Evolutionary conservation across 441 rosid genomes (phyloP).

Genomic region (Raphanus hybrid): DNA sequence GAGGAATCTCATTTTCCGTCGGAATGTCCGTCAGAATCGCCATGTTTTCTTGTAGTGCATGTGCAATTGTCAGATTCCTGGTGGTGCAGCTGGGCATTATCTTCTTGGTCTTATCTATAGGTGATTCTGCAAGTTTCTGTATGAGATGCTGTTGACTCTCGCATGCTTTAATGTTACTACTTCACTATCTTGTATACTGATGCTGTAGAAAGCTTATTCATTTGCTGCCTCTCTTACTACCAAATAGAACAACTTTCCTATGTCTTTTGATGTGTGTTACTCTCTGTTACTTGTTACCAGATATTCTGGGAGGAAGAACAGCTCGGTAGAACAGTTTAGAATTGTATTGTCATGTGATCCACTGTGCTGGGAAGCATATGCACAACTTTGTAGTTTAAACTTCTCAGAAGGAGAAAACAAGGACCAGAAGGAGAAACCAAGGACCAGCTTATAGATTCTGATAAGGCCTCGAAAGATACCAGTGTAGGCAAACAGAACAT

Average conservation of each 20-base stretch:
- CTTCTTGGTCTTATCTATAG: constrained; percentile 67
- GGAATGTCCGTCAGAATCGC: too few species aligned
- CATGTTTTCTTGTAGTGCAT: too few species aligned
- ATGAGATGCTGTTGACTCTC: not conserved
- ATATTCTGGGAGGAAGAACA: constrained; percentile 49
- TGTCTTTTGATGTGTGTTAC: constrained; percentile 25
- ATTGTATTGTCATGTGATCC: constrained; percentile 61
- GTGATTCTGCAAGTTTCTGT: constrained; percentile 35
- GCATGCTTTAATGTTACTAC: constrained; percentile 6
- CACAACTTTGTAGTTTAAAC: constrained; percentile 51
- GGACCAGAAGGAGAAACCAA: constrained; percentile 32
- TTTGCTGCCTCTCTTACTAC: constrained; percentile 24
- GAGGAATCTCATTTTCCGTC: too few species aligned
- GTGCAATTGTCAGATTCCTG: constrained; percentile 58
- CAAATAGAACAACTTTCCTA: not conserved
- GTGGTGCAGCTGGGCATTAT: constrained; percentile 67
- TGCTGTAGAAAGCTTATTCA: not conserved
- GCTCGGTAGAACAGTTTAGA: constrained; percentile 56
- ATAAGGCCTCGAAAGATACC: constrained; percentile 43
- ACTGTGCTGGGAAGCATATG: constrained; percentile 64
- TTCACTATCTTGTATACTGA: constrained; percentile 17
- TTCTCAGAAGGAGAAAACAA: too few species aligned
- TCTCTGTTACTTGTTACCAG: constrained; percentile 42
- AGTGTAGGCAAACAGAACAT: constrained; percentile 43
- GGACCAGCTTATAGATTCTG: constrained; percentile 35